A percentile compares a stretch with the other conserved stretches of the same genome.
phyloP scores from a whole-genome alignment of 164 flowering plant genomes.

The Platanus orientalis region DNA sequence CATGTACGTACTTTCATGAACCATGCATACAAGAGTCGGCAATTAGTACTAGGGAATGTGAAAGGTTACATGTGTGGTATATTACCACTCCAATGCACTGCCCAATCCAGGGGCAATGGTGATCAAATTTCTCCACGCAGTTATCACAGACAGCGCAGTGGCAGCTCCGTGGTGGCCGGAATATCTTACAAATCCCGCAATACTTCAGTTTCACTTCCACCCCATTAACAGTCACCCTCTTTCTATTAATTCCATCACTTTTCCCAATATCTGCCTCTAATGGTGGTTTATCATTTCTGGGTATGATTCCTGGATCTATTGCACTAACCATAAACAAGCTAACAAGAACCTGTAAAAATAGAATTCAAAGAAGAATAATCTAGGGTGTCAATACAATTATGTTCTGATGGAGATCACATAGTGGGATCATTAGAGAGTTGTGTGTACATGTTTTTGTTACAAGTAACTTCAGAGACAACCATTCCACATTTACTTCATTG shows the following conservation, averaged over 20 bases:
- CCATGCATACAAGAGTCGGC: too few relatives aligned
- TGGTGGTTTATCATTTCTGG: slow-evolving; percentile 24
- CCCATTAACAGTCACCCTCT: slow-evolving; percentile 36
- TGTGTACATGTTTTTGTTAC: too few relatives aligned
- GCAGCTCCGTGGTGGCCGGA: slow-evolving; percentile 51
- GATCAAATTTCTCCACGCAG: slow-evolving; percentile 57
- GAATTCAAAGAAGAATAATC: background rate
- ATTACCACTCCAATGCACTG: slow-evolving; percentile 53
- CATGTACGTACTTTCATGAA: too few relatives aligned
- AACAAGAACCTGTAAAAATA: slow-evolving; percentile 34
- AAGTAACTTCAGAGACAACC: too few relatives aligned
- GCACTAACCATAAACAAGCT: slow-evolving; percentile 38
- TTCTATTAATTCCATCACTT: slow-evolving; percentile 25
- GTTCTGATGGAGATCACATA: too few relatives aligned
- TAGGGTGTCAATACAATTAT: too few relatives aligned
- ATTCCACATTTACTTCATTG: too few relatives aligned
- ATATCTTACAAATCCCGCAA: slow-evolving; percentile 43
- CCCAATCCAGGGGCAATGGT: slow-evolving; percentile 59
- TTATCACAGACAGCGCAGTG: slow-evolving; percentile 59
- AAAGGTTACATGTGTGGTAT: too few relatives aligned
- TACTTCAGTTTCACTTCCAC: slow-evolving; percentile 37
- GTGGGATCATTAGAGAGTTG: too few relatives aligned
- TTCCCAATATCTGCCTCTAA: slow-evolving; percentile 18
- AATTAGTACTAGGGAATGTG: too few relatives aligned
- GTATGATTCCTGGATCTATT: slow-evolving; percentile 52